phyloP scores from a whole-genome alignment of 1,139 yeast species.

The Casaregolazyma lundiana region DNA sequence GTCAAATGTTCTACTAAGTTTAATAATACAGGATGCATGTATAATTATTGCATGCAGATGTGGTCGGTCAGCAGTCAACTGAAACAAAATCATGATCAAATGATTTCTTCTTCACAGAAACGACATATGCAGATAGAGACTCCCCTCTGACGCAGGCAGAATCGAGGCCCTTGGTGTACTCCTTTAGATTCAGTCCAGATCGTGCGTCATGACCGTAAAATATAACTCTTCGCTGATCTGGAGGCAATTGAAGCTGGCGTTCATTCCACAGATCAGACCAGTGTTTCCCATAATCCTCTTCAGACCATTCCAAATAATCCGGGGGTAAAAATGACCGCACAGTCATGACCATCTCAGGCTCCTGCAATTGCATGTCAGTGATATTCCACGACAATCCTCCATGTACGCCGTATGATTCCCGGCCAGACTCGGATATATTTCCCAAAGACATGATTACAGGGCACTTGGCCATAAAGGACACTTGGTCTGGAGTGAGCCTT shows the following conservation, averaged over 20 bases:
- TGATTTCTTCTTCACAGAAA: conserved; percentile 27
- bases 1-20: neutral
- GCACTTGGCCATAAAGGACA: conserved; percentile 53
- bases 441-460: conserved; percentile 63
- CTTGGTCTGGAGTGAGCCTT: conserved; percentile 54
- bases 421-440: conserved; percentile 45
- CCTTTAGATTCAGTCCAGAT: conserved; percentile 61
- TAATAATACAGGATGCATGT: neutral
- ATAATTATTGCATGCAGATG: neutral
- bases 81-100: conserved; percentile 10
- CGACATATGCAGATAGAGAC: conserved; percentile 58
- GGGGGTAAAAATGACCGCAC: conserved; percentile 61
- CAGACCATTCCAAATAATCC: conserved; percentile 49
- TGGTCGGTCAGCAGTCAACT: conserved; percentile 1
- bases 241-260: conserved; percentile 38
- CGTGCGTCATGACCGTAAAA: conserved; percentile 89
- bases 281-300: conserved; percentile 44
- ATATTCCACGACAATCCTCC: conserved; percentile 71
- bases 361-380: conserved; percentile 49
- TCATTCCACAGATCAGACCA: conserved; percentile 66
- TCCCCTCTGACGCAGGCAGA: conserved; percentile 79
- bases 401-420: conserved; percentile 66
- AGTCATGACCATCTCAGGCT: conserved; percentile 56
- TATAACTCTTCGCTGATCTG: conserved; percentile 47
- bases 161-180: conserved; percentile 75